phyloP scores from a whole-genome alignment of 2,329 filamentous ascomycete genomes.

The Penicillium crustosum region DNA sequence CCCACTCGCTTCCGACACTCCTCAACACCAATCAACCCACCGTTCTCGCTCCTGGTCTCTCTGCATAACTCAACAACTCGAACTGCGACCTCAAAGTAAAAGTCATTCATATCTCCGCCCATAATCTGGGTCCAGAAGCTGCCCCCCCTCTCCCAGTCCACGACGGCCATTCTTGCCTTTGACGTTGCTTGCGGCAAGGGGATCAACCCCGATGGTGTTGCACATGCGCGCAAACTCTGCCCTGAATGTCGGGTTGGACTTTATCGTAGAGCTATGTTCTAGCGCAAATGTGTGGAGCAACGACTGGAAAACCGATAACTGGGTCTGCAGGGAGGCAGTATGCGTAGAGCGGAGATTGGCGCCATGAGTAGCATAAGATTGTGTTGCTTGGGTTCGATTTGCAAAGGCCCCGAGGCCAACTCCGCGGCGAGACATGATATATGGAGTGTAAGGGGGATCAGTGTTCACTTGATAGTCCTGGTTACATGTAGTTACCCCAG shows the following conservation, averaged over 20 bases:
- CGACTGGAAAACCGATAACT: conserved; percentile 93
- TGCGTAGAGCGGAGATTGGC: conserved; percentile 81
- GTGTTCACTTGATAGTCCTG: not conserved
- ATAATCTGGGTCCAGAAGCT: conserved; percentile 93
- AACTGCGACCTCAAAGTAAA: conserved; percentile 98
- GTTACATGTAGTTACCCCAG: not conserved
- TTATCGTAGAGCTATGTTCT: conserved; percentile 93
- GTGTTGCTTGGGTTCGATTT: conserved; percentile 76
- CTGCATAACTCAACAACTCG: conserved; percentile 90
- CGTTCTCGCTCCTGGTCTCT: conserved; percentile 83
- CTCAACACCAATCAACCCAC: conserved; percentile 79
- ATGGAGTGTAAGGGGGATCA: not conserved
- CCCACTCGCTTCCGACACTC: conserved; percentile 78
- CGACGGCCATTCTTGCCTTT: conserved; percentile 50
- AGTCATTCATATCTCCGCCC: conserved; percentile 90
- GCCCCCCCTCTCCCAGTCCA: conserved; percentile 49
- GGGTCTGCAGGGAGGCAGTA: conserved; percentile 81
- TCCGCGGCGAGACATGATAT: conserved; percentile 55
- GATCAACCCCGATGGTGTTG: conserved; percentile 92
- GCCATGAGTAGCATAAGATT: conserved; percentile 89
- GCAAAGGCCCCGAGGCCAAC: conserved; percentile 90
- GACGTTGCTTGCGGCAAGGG: conserved; percentile 68
- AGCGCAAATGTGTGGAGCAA: conserved; percentile 92
- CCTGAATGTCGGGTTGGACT: conserved; percentile 89
- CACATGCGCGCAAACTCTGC: conserved; percentile 99